Conservation (phyloP, 805 yeast species). For the Candida pseudofarinosa region DNA sequence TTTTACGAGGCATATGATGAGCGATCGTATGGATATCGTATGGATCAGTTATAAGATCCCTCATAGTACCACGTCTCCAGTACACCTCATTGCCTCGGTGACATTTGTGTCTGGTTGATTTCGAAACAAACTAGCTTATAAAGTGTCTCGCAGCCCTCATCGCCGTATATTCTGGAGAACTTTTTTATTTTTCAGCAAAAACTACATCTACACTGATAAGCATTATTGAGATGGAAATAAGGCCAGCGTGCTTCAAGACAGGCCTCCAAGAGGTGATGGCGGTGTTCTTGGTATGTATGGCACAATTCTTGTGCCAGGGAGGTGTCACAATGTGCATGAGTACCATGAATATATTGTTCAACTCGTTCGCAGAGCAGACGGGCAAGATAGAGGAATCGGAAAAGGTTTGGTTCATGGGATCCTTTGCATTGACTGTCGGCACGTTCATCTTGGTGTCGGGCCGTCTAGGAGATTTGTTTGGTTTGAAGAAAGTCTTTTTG, state of each 20-base stretch:
- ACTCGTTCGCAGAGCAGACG: constrained; percentile 16
- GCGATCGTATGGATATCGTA: too few relatives aligned
- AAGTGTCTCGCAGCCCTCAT: too few relatives aligned
- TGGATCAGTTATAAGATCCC: too few relatives aligned
- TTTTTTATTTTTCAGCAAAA: too few relatives aligned
- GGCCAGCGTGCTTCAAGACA: constrained; percentile 17
- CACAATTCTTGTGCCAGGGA: constrained; percentile 35
- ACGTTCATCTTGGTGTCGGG: constrained; percentile 70
- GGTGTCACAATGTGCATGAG: constrained; percentile 35
- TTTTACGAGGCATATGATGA: too few relatives aligned
- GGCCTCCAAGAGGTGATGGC: constrained; percentile 20
- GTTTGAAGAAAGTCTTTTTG: constrained; percentile 51
- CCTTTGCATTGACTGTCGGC: constrained; percentile 68
- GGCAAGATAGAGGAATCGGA: constrained; percentile 13
- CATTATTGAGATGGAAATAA: constrained; percentile 4
- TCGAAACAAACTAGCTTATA: too few relatives aligned
- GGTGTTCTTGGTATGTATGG: constrained; percentile 23
- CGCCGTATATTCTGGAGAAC: too few relatives aligned
- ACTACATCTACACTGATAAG: too few relatives aligned
- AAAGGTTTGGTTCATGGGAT: constrained; percentile 65
- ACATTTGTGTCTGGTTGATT: too few relatives aligned
- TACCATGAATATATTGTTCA: constrained; percentile 32
- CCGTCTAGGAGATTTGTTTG: constrained; percentile 67
- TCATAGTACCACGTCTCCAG: too few relatives aligned
- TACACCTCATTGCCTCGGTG: too few relatives aligned